Conservation (phyloP, 1,139 yeast genomes). For the Nakaseomyces kungkrabaensis region DNA sequence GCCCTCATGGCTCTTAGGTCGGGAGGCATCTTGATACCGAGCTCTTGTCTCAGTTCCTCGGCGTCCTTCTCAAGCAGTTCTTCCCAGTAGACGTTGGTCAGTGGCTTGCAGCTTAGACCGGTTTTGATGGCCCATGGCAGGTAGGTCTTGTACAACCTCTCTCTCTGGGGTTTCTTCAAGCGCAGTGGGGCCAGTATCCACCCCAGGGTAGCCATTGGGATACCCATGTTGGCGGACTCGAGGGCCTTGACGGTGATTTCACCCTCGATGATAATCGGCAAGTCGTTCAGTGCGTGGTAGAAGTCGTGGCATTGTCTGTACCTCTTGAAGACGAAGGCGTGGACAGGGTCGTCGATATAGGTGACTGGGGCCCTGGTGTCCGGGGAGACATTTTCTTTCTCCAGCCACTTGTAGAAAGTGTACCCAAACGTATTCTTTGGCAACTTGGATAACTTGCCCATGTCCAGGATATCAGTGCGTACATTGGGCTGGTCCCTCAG, state of each 20-base stretch:
- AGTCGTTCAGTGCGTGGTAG: conserved; percentile 83
- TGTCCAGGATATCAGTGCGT: conserved; percentile 59
- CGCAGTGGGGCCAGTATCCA: conserved; percentile 80
- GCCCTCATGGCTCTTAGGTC: conserved; percentile 62
- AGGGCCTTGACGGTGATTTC: conserved; percentile 88
- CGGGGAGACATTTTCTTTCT: conserved; percentile 82
- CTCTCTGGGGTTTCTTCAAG: conserved; percentile 41
- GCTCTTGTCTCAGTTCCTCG: conserved; percentile 56
- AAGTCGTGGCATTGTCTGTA: conserved; percentile 97
- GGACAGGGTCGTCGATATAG: conserved; percentile 79
- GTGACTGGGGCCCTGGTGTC: conserved; percentile 86
- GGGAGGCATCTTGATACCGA: conserved; percentile 57
- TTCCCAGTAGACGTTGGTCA: conserved; percentile 93
- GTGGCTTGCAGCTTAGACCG: conserved; percentile 64
- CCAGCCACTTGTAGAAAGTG: conserved; percentile 72
- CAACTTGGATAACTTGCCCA: conserved; percentile 47
- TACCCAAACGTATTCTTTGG: conserved; percentile 73
- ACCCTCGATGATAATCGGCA: conserved; percentile 89
- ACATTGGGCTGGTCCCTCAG: conserved; percentile 75
- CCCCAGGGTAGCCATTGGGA: conserved; percentile 94
- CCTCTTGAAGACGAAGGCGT: conserved; percentile 84
- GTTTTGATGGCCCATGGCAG: conserved; percentile 84
- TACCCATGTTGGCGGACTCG: conserved; percentile 85
- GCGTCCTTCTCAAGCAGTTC: conserved; percentile 64
- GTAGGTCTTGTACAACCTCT: conserved; percentile 46